These are phyloP conservation scores for Zymoseptoria brevis DNA, from an alignment of 2,329 filamentous ascomycete genomes.

Conservation along the genomic window DNA sequence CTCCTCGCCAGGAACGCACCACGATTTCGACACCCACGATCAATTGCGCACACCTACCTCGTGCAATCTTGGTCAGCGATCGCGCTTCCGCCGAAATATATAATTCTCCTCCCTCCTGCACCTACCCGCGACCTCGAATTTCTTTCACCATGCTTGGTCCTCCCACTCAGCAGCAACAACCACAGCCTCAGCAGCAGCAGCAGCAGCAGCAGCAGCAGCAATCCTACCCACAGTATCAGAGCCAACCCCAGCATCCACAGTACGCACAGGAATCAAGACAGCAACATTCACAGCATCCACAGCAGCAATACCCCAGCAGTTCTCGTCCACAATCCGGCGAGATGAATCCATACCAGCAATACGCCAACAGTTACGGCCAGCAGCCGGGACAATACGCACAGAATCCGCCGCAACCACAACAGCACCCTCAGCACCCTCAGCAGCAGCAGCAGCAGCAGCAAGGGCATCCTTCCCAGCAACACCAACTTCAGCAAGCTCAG, in stretches of 20 bases:
- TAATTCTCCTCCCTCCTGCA: not conserved
- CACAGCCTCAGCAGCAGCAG: conserved; percentile 14
- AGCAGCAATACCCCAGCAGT: not conserved
- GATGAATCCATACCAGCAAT: conserved; percentile 19
- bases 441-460: conserved; percentile 13
- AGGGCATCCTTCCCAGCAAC: conserved; percentile 4
- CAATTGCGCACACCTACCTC: not conserved
- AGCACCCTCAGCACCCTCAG: conserved; percentile 5
- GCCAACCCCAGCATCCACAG: not conserved
- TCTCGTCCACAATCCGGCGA: conserved; percentile 1
- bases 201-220: conserved; percentile 17
- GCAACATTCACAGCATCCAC: conserved; percentile 15
- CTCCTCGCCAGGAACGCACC: not conserved
- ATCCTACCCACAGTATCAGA: not conserved
- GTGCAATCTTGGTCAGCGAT: not conserved
- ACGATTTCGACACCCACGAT: not conserved
- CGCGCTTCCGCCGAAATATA: not conserved
- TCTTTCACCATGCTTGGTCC: not conserved
- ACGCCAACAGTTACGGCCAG: conserved; percentile 13
- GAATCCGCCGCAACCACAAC: not conserved
- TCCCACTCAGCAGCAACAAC: conserved; percentile 8
- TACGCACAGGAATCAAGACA: conserved; percentile 1
- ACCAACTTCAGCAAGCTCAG: conserved; percentile 10
- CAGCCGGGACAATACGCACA: conserved; percentile 8
- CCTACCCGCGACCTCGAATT: not conserved